Conservation (phyloP, 495 filamentous ascomycete genomes). For the Penicillium antarcticum region DNA sequence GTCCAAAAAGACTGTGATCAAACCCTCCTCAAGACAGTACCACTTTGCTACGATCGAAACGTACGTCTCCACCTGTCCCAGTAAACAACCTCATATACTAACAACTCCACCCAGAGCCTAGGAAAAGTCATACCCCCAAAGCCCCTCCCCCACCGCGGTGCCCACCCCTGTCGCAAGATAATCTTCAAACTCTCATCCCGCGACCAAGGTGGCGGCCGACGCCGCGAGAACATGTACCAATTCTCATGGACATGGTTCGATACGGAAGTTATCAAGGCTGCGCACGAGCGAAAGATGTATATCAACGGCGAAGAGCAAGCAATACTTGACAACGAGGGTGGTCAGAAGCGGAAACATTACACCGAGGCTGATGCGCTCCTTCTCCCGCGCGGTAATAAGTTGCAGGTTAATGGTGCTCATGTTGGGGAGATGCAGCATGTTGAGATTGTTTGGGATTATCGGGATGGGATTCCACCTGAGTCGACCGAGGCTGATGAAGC, state of each 20-base stretch:
- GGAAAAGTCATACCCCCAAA: constrained; percentile 12
- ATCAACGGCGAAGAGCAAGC: constrained; percentile 13
- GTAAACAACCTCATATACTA: not conserved
- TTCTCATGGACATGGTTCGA: constrained; percentile 73
- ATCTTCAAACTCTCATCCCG: constrained; percentile 61
- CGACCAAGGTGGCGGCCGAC: constrained; percentile 57
- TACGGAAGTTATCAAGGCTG: constrained; percentile 40
- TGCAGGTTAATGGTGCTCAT: constrained; percentile 54
- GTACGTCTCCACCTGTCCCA: constrained; percentile 10
- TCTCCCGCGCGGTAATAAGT: constrained; percentile 33
- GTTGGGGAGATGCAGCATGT: constrained; percentile 31
- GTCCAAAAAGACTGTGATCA: constrained; percentile 38
- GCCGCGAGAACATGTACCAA: constrained; percentile 45
- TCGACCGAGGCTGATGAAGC: constrained; percentile 40
- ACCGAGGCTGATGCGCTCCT: constrained; percentile 36
- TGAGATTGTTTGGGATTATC: constrained; percentile 55
- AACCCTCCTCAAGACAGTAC: constrained; percentile 35
- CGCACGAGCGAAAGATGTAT: constrained; percentile 24
- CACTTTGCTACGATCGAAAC: constrained; percentile 37
- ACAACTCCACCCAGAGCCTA: constrained; percentile 12
- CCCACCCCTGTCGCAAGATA: constrained; percentile 50
- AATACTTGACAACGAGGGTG: constrained; percentile 12
- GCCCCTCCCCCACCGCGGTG: constrained; percentile 34
- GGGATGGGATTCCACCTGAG: constrained; percentile 44
- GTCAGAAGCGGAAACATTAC: constrained; percentile 17